Evolutionary conservation across 2,329 filamentous ascomycete genomes (phyloP), one percentile per base, ranked within the genome.

Genomic region (Trichoderma oligosporum): DNA sequence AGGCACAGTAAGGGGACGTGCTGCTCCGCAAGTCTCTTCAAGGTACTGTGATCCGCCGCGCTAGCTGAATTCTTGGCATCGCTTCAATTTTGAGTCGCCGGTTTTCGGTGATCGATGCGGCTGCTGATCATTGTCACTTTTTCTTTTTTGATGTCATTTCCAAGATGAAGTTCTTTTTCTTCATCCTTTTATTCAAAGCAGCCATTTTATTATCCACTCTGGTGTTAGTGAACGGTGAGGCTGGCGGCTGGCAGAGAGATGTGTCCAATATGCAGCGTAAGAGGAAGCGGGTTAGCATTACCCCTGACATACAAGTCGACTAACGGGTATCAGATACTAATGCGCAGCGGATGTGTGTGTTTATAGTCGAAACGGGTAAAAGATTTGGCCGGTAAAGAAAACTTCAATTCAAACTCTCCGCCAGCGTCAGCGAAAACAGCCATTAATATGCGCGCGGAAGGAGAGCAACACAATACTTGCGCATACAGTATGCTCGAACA

Each of bases 81-180:
- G 27, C 27, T 31, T 11, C n/a, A n/a, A 31, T 6, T 11, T 46
- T 14, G 41, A 27, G 29, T n/a, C 41, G 51, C 51, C 33, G 51
- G 41, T 46, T 29, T 44, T 38, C 24, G 24, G 51, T 55, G 41
- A 14, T 45, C 33, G 36, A 46, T 27, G 51, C 41, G 38, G 41
- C 22, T 55, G 41, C 51, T 55, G 39, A 55, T 46, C 51, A 55
- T 14, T 38, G 51, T 41, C 48, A n/a, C 25, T 20, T n/a, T 24
- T n/a, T 33, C 31, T 14, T 11, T 31, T 33, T 33, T 7, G 49
- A 11, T 38, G 41, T 29, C 22, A 54, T 44, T 16, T 39, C 11
- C 33, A 25, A 27, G 38, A 29, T 16, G n/a, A n/a, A n/a, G n/a
- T n/a, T n/a, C n/a, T n/a, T 31, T 52, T 31, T 42, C n/a, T 20